phyloP scores from a whole-genome alignment of 768 basidiomycete species.

The Rhizopogon salebrosus region DNA sequence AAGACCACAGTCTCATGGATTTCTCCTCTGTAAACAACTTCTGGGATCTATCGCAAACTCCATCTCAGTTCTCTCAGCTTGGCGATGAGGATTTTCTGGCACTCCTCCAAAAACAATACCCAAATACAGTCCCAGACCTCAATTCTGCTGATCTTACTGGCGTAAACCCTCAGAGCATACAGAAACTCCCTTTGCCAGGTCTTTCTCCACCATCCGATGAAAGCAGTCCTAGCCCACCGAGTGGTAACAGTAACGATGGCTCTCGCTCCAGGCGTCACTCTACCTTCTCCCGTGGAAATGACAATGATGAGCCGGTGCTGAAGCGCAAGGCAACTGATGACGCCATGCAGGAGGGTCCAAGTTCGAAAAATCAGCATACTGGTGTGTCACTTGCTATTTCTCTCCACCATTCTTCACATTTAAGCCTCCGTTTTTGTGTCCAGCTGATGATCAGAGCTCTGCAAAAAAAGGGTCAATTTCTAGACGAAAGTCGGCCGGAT shows the following conservation, averaged over 20 bases:
- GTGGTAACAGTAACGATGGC: conserved; percentile 29
- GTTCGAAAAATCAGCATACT: conserved; percentile 61
- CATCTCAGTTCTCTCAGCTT: conserved; percentile 52
- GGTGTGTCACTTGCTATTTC: conserved; percentile 31
- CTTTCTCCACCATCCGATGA: conserved; percentile 66
- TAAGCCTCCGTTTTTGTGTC: background rate
- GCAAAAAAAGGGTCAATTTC: conserved; percentile 20
- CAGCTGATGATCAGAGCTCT: conserved; percentile 20
- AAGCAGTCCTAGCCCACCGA: conserved; percentile 74
- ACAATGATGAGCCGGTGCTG: conserved; percentile 43
- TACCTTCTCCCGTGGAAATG: conserved; percentile 22
- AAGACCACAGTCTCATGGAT: conserved; percentile 13
- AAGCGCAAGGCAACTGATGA: conserved; percentile 78
- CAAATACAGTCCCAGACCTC: conserved; percentile 22
- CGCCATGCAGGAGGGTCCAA: conserved; percentile 59
- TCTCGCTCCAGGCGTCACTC: conserved; percentile 16
- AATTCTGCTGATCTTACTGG: conserved; percentile 30
- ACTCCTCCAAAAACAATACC: conserved; percentile 73
- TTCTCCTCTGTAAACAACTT: conserved; percentile 44
- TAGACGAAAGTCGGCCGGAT: conserved; percentile 39
- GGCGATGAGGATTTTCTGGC: conserved; percentile 76
- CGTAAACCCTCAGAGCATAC: conserved; percentile 58
- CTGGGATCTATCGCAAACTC: conserved; percentile 63
- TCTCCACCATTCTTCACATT: background rate
- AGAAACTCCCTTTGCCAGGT: conserved; percentile 39